A percentile compares a stretch with the other conserved stretches of the same genome.
Conservation (phyloP, 2,329 filamentous ascomycete genomes). For the Colletotrichum incanum region DNA sequence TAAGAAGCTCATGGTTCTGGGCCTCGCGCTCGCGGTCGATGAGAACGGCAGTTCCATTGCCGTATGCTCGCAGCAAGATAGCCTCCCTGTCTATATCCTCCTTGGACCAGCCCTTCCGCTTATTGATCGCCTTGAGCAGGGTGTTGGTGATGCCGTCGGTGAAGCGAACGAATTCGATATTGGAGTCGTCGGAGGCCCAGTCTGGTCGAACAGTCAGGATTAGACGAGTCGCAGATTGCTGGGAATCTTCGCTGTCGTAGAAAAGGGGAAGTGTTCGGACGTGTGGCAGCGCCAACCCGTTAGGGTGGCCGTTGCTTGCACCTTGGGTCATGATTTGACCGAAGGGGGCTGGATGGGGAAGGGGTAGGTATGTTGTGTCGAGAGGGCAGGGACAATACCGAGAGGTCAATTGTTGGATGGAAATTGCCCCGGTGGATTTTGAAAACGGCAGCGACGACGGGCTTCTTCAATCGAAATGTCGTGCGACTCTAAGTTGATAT, state of each 20-base stretch:
- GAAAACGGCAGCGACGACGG: background rate
- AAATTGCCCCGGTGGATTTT: constrained; percentile 9
- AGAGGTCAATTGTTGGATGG: constrained; percentile 27
- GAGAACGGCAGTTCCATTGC: constrained; percentile 92
- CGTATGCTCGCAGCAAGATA: constrained; percentile 92
- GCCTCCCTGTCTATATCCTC: constrained; percentile 87
- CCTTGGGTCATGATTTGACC: constrained; percentile 41
- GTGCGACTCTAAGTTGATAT: background rate
- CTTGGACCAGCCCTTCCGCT: constrained; percentile 76
- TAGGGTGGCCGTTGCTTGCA: constrained; percentile 49
- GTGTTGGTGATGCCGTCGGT: constrained; percentile 99
- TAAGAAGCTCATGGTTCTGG: constrained; percentile 87
- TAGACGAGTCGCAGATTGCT: constrained; percentile 84
- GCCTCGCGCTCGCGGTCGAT: constrained; percentile 94
- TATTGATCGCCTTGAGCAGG: constrained; percentile 83
- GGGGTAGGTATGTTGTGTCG: constrained; percentile 9
- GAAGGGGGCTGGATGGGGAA: constrained; percentile 2
- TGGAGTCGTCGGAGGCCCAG: constrained; percentile 82
- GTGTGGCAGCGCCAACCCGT: constrained; percentile 58
- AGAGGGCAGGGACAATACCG: constrained; percentile 34
- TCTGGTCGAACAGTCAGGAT: constrained; percentile 86
- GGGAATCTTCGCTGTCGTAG: constrained; percentile 84
- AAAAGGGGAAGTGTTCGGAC: constrained; percentile 79
- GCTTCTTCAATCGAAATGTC: constrained; percentile 4
- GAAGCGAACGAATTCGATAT: constrained; percentile 89